Conservation (phyloP, 2,329 filamentous ascomycete species). For the Fusarium nelsonii region DNA sequence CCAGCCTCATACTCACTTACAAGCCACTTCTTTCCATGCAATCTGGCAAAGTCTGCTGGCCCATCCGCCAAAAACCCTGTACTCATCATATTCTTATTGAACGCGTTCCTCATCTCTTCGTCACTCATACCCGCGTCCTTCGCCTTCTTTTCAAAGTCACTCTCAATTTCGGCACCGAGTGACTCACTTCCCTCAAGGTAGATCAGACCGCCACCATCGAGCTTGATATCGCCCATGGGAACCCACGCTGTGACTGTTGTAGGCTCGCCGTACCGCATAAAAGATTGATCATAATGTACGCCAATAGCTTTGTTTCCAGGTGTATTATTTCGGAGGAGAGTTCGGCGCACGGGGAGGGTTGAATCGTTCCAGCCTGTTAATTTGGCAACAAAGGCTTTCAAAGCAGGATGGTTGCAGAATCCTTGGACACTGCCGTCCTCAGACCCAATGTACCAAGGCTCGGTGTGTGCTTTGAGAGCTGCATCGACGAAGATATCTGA, state of each 20-base stretch:
- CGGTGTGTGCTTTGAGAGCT: constrained; percentile 66
- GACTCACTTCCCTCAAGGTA: constrained; percentile 62
- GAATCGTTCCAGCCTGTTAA: constrained; percentile 67
- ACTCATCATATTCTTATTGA: constrained; percentile 71
- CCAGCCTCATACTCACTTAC: constrained; percentile 57
- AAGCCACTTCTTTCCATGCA: constrained; percentile 52
- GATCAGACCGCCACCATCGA: constrained; percentile 69
- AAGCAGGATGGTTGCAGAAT: constrained; percentile 65
- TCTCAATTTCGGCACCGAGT: constrained; percentile 64
- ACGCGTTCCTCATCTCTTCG: constrained; percentile 64
- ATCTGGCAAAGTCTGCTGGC: constrained; percentile 55
- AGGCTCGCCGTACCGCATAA: constrained; percentile 67
- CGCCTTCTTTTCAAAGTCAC: constrained; percentile 62
- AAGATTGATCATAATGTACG: constrained; percentile 72
- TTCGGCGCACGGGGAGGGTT: constrained; percentile 58
- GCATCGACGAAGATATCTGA: constrained; percentile 49
- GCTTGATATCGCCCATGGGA: constrained; percentile 65
- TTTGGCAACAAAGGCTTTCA: constrained; percentile 62
- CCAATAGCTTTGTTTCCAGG: constrained; percentile 69
- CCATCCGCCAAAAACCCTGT: constrained; percentile 66
- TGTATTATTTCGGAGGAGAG: constrained; percentile 68
- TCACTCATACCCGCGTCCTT: constrained; percentile 63
- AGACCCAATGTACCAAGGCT: constrained; percentile 59
- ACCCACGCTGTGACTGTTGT: constrained; percentile 70
- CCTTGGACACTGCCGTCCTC: not conserved